Base-by-base conservation (phyloP, 441 rosid species). In the Populus hybrid region DNA sequence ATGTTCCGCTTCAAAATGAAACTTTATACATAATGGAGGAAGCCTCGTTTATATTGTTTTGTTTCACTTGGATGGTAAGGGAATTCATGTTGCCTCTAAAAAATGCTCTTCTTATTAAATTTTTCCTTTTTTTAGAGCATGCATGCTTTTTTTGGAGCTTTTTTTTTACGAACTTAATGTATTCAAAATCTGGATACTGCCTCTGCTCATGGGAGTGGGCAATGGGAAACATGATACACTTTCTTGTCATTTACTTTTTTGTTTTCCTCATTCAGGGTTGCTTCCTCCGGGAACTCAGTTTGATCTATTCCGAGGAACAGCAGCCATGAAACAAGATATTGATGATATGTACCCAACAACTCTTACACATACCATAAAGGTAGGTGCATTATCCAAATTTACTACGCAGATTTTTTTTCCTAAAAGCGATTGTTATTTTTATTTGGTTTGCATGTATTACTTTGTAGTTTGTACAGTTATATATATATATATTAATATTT, bases 301-400 rank as follows among this genome's bases (percentile, higher is more conserved):
- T n/a, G n/a, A n/a, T n/a, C n/a, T n/a, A n/a, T n/a, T n/a, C n/a
- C n/a, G n/a, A n/a, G n/a, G n/a, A n/a, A n/a, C n/a, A n/a, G n/a
- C n/a, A n/a, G n/a, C n/a, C n/a, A n/a, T n/a, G n/a, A n/a, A n/a
- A n/a, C n/a, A n/a, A n/a, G n/a, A n/a, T n/a, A n/a, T n/a, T n/a
- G n/a, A n/a, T n/a, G n/a, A n/a, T n/a, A n/a, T n/a, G n/a, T n/a
- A n/a, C n/a, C n/a, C n/a, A n/a, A n/a, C n/a, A n/a, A n/a, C n/a
- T n/a, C n/a, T n/a, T n/a, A 99, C 89, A 64, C 99, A 97, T 86
- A 95, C 97, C 75, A 93, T 97, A 64, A 97, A 91, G 93, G 99
- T 92, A 73, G 73, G 78, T 79, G 63, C 67, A 10, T 59, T 63
- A 33, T 38, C 24, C 72, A 28, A 12, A 42, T 33, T 4, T 18